Evolutionary conservation across 371 early-diverging fungal genomes (phyloP), one percentile per base, ranked within the genome.

Genomic region (Synchytrium microbalum): DNA sequence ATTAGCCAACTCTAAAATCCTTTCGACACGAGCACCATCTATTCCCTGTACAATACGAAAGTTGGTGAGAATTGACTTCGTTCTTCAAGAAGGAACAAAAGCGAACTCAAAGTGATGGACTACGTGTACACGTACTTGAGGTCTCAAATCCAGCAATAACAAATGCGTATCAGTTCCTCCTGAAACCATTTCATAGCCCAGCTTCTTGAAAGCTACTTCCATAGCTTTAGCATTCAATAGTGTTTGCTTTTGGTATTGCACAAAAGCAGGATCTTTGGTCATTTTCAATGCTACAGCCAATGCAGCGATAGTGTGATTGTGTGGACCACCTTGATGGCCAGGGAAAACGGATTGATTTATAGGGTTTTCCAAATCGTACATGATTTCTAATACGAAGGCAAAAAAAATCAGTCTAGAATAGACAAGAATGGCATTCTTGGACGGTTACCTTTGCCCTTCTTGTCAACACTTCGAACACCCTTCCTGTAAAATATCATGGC

Each of bases 291-390:
- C 97, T 32, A 97, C 98, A 26, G 99, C 91, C 63, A 98, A 78
- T 16, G 98, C 99, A 31, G 94, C 84, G 66, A 99, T 99, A 56
- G 99, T 98, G 82, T 99, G 95, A 86, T 99, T 99, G 82, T 99
- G 99, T 32, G 99, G 99, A 3, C 99, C 99, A 66, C 99, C 99
- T 79, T 99, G 99, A 74, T 95, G 93, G 46, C 97, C 95, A 19
- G 99, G 99, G 83, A 99, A 99, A 51, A 99, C 99, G 16, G 96
- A 91, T 64, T 84, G 83, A 79, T 99, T 97, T 84, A 99, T 97
- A 51, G 88, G 87, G 56, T 78, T 80, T 71, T 98, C 97, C 19
- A 99, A 82, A 53, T 92, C 89, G 79, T 95, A 95, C 69, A 79
- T 65, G 64, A 85, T 85, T 72, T 87, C 88, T 78, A 71, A 63